Base-by-base conservation (phyloP, 441 rosid genomes). In the Croton laevigatus region DNA sequence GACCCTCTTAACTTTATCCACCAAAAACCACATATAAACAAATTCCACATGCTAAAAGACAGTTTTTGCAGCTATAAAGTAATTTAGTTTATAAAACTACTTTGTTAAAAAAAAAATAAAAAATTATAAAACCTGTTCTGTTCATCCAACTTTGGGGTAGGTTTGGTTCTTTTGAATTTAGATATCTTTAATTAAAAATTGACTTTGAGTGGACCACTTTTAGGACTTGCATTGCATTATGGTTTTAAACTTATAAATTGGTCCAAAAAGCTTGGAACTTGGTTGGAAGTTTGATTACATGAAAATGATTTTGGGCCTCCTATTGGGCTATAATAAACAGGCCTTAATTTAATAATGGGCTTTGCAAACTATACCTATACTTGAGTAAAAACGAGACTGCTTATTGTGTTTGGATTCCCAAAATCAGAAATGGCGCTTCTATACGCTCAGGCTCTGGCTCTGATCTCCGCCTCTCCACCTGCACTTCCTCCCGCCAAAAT, bases 401-500 rank as follows among this genome's bases (percentile, higher is more conserved):
- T 40, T 40, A 40, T 49, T 49, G 8, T 16, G 19, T 49, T 16
- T 16, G 19, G 17, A 6, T 4, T 13, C 53, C 53, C 4, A 2
- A 49, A 49, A 49, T 22, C 53, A 23, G 11, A 12, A 13, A 55
- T 68, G 70, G 58, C 44, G 40, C 27, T 48, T 48, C 51, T 32
- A 40, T 10, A 4, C 46, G 44, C 10, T 19, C 59, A 32, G 9
- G 34, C 34, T 63, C 62, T 13, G 49, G 61, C 22, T 51, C 60
- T 23, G 8, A 67, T 42, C 38, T 32, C 68, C 9, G 5, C 78
- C 3, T 71, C 51, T 63, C 76, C 45, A 17, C 5, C 38, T 42
- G 16, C 37, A 37, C 53, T 14, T 48, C 40, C 78, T 79, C 86
- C 83, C 76, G 77, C 86, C 81, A 82, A 76, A 76, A 65, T 42